Conservation (phyloP, 768 basidiomycete genomes). For the Floccularia luteovirens region DNA sequence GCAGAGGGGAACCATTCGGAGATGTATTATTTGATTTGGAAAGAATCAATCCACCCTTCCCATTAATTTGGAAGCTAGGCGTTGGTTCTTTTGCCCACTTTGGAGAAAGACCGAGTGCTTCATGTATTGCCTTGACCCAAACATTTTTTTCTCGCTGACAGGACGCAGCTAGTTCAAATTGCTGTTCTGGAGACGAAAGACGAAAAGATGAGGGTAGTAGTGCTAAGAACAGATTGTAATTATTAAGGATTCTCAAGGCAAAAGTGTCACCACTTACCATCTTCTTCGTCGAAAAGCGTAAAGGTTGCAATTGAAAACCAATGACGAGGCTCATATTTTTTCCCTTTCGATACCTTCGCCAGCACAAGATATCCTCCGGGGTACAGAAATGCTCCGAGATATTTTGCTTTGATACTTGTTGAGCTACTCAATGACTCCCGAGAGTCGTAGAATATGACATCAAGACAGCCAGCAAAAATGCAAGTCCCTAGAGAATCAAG, state of each 20-base stretch:
- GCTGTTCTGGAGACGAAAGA: slow-evolving; percentile 57
- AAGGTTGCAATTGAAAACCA: slow-evolving; percentile 81
- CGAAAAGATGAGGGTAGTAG: slow-evolving; percentile 79
- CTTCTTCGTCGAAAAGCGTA: slow-evolving; percentile 63
- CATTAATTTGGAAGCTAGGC: slow-evolving; percentile 49
- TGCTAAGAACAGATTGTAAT: slow-evolving; percentile 39
- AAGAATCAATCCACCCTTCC: slow-evolving; percentile 27
- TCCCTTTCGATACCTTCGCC: slow-evolving; percentile 78
- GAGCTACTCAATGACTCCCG: slow-evolving; percentile 31
- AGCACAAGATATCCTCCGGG: slow-evolving; percentile 79
- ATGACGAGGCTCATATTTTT: slow-evolving; percentile 77
- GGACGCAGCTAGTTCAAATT: slow-evolving; percentile 82
- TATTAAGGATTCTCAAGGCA: slow-evolving; percentile 3
- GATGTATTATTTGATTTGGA: slow-evolving; percentile 26
- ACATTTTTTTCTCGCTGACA: slow-evolving; percentile 78
- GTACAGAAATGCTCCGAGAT: slow-evolving; percentile 88
- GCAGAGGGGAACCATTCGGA: slow-evolving; percentile 17
- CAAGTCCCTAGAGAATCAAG: slow-evolving; percentile 73
- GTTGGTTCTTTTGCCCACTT: slow-evolving; percentile 55
- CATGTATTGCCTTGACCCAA: slow-evolving; percentile 72
- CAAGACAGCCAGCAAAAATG: slow-evolving; percentile 76
- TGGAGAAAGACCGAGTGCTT: slow-evolving; percentile 35
- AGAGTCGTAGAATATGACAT: slow-evolving; percentile 72
- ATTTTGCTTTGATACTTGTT: slow-evolving; percentile 67
- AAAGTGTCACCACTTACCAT: slow-evolving; percentile 48